Percentiles rank a stretch among this genome's conserved stretches.
Evolutionary conservation across 306 rosid species (phyloP).

Genomic region (Luffa aegyptiaca): DNA sequence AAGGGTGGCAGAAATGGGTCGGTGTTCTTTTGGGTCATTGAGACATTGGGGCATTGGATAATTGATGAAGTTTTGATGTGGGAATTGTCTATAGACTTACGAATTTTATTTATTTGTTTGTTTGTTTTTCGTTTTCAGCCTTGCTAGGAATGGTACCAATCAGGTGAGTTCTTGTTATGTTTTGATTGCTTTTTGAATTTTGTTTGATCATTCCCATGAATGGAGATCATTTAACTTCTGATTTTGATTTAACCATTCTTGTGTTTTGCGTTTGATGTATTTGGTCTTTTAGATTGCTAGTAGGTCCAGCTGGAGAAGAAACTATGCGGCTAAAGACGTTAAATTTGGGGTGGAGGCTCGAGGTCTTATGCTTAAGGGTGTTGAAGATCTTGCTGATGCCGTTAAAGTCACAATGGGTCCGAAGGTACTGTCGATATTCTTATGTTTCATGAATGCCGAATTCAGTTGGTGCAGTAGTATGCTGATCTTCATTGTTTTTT

Average conservation of each 20-base stretch:
- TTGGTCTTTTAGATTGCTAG: conserved; percentile 43
- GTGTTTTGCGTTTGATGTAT: background rate
- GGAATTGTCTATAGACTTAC: background rate
- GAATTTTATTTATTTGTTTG: background rate
- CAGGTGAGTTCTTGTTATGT: conserved; percentile 36
- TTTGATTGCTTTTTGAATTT: background rate
- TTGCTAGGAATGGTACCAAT: conserved; percentile 49
- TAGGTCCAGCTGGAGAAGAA: conserved; percentile 63
- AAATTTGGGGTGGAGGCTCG: conserved; percentile 95
- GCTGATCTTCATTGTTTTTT: background rate
- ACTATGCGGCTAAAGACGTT: conserved; percentile 81
- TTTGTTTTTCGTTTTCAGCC: conserved; percentile 27
- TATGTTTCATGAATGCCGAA: background rate
- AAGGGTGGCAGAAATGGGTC: background rate
- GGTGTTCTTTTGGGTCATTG: background rate
- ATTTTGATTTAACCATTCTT: background rate
- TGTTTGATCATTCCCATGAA: background rate
- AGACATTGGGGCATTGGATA: background rate
- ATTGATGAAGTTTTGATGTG: background rate
- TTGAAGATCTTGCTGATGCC: conserved; percentile 91
- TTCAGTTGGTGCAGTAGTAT: background rate
- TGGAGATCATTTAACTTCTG: background rate
- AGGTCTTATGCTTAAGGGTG: conserved; percentile 87
- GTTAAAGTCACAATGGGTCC: conserved; percentile 98
- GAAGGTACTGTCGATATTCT: conserved; percentile 33